phyloP scores from a whole-genome alignment of 192 early-diverging fungal genomes.

The Helicostylum pulchrum region DNA sequence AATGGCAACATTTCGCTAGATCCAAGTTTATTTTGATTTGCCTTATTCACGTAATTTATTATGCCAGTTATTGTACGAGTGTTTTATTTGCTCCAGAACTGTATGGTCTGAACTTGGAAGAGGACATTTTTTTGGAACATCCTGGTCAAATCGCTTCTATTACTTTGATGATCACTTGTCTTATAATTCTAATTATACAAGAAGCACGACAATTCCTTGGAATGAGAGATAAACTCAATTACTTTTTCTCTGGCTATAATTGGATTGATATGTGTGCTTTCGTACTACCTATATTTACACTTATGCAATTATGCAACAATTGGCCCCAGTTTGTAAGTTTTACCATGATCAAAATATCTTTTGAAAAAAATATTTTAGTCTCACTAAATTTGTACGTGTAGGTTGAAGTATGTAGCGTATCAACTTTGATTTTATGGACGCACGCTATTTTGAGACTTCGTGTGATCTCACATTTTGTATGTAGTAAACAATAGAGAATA shows the following conservation, averaged over 20 bases:
- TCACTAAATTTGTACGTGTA: background rate
- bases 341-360: no score
- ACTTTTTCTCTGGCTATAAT: constrained; percentile 12
- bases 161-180: constrained; percentile 1
- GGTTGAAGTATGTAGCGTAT: background rate
- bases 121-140: background rate
- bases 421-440: constrained; percentile 13
- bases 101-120: background rate
- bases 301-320: background rate
- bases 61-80: background rate
- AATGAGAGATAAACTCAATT: background rate
- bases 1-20: constrained; percentile 7
- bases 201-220: background rate
- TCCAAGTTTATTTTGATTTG: constrained; percentile 1
- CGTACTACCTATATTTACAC: background rate
- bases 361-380: no score
- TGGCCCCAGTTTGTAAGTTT: no score
- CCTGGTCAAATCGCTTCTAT: background rate
- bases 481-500: background rate
- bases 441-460: constrained; percentile 18
- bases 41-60: constrained; percentile 4
- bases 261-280: constrained; percentile 9
- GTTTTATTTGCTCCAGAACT: constrained; percentile 4
- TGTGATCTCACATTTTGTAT: constrained; percentile 11
- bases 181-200: background rate